phyloP scores from a whole-genome alignment of 2,329 filamentous ascomycete genomes.

The Mycogone perniciosa region DNA sequence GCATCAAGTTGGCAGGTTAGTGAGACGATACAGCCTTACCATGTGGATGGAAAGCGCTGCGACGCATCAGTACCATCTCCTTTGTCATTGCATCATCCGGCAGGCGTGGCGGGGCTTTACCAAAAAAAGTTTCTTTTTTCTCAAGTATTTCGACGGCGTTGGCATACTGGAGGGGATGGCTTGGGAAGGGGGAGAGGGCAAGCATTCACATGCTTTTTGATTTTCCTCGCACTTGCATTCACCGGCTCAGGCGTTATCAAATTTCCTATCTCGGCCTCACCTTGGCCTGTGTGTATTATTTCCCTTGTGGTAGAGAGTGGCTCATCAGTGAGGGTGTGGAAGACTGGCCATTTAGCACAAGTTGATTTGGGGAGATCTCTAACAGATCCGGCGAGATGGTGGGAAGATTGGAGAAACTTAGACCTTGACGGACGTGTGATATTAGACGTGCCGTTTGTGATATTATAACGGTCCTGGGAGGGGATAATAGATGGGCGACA shows the following conservation, averaged over 20 bases:
- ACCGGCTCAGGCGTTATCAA: slow-evolving; percentile 1
- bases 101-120: slow-evolving; percentile 27
- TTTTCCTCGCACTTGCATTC: not conserved
- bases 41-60: not conserved
- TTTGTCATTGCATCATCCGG: slow-evolving; percentile 19
- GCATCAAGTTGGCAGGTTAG: not conserved
- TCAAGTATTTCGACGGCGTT: slow-evolving; percentile 19
- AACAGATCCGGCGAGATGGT: not conserved
- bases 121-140: slow-evolving; percentile 15
- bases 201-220: slow-evolving; percentile 4
- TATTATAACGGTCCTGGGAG: not conserved
- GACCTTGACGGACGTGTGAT: not conserved
- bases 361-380: too few species aligned
- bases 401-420: not conserved
- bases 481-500: not conserved
- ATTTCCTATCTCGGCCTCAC: not conserved
- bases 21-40: not conserved
- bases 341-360: too few species aligned
- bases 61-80: not conserved
- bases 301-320: not conserved
- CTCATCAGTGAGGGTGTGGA: not conserved
- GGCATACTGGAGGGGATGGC: slow-evolving; percentile 10
- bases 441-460: not conserved
- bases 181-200: not conserved
- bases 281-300: not conserved